Base-by-base conservation (phyloP, 192 early-diverging fungal species). In the Allomyces arbusculus region DNA sequence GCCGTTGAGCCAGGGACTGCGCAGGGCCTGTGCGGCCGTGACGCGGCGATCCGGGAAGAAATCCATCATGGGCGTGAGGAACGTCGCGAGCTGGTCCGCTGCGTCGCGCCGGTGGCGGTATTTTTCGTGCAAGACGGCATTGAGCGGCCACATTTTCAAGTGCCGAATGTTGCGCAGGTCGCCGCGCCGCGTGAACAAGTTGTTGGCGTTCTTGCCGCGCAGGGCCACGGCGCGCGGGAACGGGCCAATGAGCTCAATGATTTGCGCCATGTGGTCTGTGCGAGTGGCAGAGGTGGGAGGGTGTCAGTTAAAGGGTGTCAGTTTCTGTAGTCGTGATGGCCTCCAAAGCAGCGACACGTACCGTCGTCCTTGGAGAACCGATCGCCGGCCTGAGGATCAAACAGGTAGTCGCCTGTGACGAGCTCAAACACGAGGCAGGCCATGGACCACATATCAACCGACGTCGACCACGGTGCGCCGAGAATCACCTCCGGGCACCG, bases 391-490 rank as follows among this genome's bases (percentile, higher is more conserved):
- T 89, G 89, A 40, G 94, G 94, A 78, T 97, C 92, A 80, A 97
- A 97, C 44, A 97, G 76, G 67, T 92, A 97, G 72, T 94, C 90
- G 23, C 91, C 90, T 0, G 94, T 95, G 23, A 95, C 73, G 22
- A 97, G 79, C 76, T 97, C 94, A 73, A 97, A 97, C 0, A 91
- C 78, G 78, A 97, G 86, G 76, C 91, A 94, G n/a, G 90, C 95
- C 43, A 94, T 78, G 66, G 88, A 90, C 95, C 95, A 97, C 25
- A 94, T 83, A 72, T 97, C 95, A 6, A 91, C 86, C 28, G 83
- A 85, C 7, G 85, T 67, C 43, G 89, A 86, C 86, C 94, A 97
- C 33, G 80, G 77, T 22, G 86, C 78, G 3, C 95, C 95, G 22
- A 95, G 75, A 65, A 95, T 92, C 2, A 92, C 95, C 70, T 97